Conservation (phyloP, 768 basidiomycete species). For the Lentinula sp. region DNA sequence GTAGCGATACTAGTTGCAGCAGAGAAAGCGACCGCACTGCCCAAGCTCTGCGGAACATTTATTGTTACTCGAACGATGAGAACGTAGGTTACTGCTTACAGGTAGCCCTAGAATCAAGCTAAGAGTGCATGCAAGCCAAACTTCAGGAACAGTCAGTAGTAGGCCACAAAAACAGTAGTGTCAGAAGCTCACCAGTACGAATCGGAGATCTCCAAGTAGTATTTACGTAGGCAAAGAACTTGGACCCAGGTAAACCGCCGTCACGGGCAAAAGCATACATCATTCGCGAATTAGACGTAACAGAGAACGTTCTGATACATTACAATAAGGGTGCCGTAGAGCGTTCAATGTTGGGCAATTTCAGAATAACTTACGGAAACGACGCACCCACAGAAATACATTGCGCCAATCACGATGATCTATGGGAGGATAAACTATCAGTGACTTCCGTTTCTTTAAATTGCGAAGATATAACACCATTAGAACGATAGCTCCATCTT, state of each 20-base stretch:
- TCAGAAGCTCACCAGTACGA: constrained; percentile 47
- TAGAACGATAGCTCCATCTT: constrained; percentile 65
- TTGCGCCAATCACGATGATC: constrained; percentile 63
- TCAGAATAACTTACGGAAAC: background rate
- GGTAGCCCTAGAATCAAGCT: constrained; percentile 74
- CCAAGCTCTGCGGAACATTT: constrained; percentile 36
- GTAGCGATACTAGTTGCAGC: constrained; percentile 60
- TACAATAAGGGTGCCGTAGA: background rate
- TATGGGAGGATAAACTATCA: constrained; percentile 13
- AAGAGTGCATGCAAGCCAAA: constrained; percentile 75
- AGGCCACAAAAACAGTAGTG: background rate
- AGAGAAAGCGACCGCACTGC: constrained; percentile 65
- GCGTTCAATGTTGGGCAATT: background rate
- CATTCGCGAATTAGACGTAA: constrained; percentile 78
- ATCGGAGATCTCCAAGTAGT: constrained; percentile 54
- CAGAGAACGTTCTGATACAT: constrained; percentile 55
- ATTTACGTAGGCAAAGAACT: constrained; percentile 62
- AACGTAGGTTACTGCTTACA: background rate
- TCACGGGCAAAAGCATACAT: constrained; percentile 80
- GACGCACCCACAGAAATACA: constrained; percentile 67
- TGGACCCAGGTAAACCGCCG: constrained; percentile 63
- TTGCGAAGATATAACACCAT: constrained; percentile 40
- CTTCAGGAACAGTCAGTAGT: constrained; percentile 21
- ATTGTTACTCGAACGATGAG: background rate
- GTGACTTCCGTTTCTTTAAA: background rate